Base-by-base conservation (phyloP, 345 rosid species). In the Dimocarpus longan region DNA sequence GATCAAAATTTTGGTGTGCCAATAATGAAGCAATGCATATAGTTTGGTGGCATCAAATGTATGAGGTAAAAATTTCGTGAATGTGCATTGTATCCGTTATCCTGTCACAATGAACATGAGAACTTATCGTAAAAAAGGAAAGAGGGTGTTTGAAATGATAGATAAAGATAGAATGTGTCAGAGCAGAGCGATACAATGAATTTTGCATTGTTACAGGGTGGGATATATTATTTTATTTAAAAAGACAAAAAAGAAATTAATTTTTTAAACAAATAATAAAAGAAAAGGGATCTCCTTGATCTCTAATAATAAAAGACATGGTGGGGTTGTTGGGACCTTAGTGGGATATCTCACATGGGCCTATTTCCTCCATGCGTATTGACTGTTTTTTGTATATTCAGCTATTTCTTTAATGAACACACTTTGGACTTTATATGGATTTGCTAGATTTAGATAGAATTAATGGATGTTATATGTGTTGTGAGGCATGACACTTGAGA, bases 321-420 rank as follows among this genome's bases (percentile, higher is more conserved):
- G 85, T 81, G 80, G 89, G 81, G 86, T 86, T 89, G 97, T 89
- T 88, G 92, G 95, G 92, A 74, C 88, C 89, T 89, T 84, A 62
- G 89, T 82, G 87, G 89, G 88, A 90, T 85, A 85, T 80, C 85
- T 83, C 91, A 86, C 93, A 86, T 87, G 93, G 86, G 78, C 66
- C 83, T 78, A 43, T 78, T 80, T 77, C 78, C 66, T 79, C 22
- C 70, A 57, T 79, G 79, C 62, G 19, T 64, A 75, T 79, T 83
- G 83, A 77, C 52, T 81, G 43, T 82, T 80, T 65, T 10, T 42
- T 10, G 10, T 10, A 28, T 37, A 10, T 68, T 21, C 21, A 37
- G 37, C 3, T 39, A 18, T 66, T 54, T 4, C 3, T 77, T 42
- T 37, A 37, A 54, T 54, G 59, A 44, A 5, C 64, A 56, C 64